Base-by-base conservation (phyloP, 139 green algal species). In the Chlorella sp. region DNA sequence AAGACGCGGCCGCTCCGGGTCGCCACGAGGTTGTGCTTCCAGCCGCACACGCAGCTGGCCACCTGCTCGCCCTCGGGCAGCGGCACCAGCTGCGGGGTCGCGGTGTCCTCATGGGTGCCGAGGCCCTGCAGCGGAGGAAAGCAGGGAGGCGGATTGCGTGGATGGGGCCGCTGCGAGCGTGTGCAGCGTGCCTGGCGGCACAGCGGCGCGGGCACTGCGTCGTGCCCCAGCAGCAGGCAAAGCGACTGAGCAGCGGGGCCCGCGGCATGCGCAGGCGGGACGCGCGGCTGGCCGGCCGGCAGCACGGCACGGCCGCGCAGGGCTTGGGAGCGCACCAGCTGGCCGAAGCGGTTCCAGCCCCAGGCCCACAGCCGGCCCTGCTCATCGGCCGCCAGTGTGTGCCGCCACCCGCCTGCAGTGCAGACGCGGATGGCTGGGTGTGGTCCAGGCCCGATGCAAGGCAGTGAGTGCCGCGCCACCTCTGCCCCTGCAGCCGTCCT, bases 381-480 rank as follows among this genome's bases (percentile, higher is more conserved):
- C 19, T 82, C 72, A 67, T 90, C 90, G 19, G 84, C 82, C 12
- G 90, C 93, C 38, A 91, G 77, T 2, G 91, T 92, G 83, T 98
- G 94, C 36, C 94, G 82, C 94, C 94, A 98, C 41, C 94, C 94
- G 31, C 94, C 94, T 8, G 87, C n/a, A n/a, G n/a, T n/a, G n/a
- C n/a, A n/a, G n/a, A n/a, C n/a, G n/a, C n/a, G n/a, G n/a, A n/a
- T n/a, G n/a, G n/a, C n/a, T n/a, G n/a, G n/a, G n/a, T n/a, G n/a
- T n/a, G n/a, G n/a, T n/a, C n/a, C n/a, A n/a, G n/a, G n/a, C n/a
- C n/a, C n/a, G n/a, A n/a, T n/a, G n/a, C n/a, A n/a, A n/a, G n/a
- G n/a, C n/a, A n/a, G n/a, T n/a, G n/a, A n/a, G n/a, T n/a, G n/a
- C n/a, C n/a, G n/a, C n/a, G n/a, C n/a, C n/a, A n/a, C n/a, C n/a